Conservation (phyloP, 2,329 filamentous ascomycete species). For the Thermothelomyces thermophilus region DNA sequence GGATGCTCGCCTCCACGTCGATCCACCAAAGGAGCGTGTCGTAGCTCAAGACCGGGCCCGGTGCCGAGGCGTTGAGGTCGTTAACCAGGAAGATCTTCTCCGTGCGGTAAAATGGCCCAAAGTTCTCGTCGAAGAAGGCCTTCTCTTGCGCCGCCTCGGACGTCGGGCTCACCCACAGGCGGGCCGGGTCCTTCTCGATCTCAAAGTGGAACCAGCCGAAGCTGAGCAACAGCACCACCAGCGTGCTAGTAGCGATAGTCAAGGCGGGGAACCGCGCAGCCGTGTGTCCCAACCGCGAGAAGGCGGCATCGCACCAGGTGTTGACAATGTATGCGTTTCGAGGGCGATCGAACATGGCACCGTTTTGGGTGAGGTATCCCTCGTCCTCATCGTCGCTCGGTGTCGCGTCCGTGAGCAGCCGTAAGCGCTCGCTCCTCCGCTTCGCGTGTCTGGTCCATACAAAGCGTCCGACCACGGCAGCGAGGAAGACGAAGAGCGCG, state of each 20-base stretch:
- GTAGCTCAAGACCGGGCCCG: constrained; percentile 76
- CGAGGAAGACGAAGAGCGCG: constrained; percentile 60
- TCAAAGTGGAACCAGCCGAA: constrained; percentile 82
- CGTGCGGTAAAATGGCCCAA: constrained; percentile 91
- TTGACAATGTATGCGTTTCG: constrained; percentile 79
- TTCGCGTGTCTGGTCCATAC: constrained; percentile 67
- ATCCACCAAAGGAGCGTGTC: constrained; percentile 94
- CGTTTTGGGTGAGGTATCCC: constrained; percentile 71
- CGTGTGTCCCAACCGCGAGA: constrained; percentile 70
- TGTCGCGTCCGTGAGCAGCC: constrained; percentile 75
- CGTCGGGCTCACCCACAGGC: constrained; percentile 92
- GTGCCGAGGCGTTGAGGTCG: constrained; percentile 58
- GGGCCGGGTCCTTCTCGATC: constrained; percentile 84
- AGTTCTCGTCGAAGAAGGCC: constrained; percentile 83
- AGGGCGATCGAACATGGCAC: constrained; percentile 71
- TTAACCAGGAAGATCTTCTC: constrained; percentile 94
- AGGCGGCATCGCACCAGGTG: constrained; percentile 70
- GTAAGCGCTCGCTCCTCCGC: constrained; percentile 73
- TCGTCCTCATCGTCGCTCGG: constrained; percentile 93
- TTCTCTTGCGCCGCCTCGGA: constrained; percentile 91
- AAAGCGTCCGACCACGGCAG: constrained; percentile 64
- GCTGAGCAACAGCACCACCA: constrained; percentile 72
- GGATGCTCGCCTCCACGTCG: constrained; percentile 73
- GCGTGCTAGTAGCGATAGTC: constrained; percentile 70
- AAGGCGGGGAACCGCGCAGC: constrained; percentile 79